Base-by-base conservation (phyloP, 805 yeast genomes). In the Priceomyces castillae region DNA sequence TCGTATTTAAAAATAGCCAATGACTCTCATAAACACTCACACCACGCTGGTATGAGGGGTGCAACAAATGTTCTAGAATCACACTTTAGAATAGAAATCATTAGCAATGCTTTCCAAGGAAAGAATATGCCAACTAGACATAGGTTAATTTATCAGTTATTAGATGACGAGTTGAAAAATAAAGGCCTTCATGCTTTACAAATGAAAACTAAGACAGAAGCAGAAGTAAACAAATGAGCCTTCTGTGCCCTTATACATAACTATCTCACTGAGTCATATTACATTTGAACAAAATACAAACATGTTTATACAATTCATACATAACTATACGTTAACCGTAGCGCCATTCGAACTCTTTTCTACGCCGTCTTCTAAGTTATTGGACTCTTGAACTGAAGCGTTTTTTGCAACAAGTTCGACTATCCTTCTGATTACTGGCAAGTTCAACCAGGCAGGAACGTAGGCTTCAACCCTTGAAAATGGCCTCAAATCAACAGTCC, bases 401-500 rank as follows among this genome's bases (percentile, higher is more conserved):
- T 84, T 85, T 65, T 81, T 84, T 10, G 95, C 87, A 37, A 86
- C 92, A 54, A 94, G 73, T 62, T 90, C 97, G 31, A 90, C 87
- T 38, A 94, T 81, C 65, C 94, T 77, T 71, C 95, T 85, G 30
- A 95, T 83, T 33, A 80, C 83, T 35, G 98, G 98, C 51, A 90
- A 80, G 53, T 84, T 86, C 67, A 94, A 73, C 87, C 95, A 87
- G 1, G 95, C 90, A 31, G 99, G 99, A 49, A 94, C 92, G 59
- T 90, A 94, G 14, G 95, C 90, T 69, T 87, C 89, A 54, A 84
- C 83, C 59, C 86, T 71, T 58, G 86, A 74, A 76, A 86, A 86
- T 43, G 90, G 90, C 61, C 94, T 76, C 37, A 85, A 77, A 40
- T 77, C 82, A 42, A 85, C 82, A 46, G 74, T 74, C 68, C 89